These are phyloP conservation scores for Gilbertella persicaria DNA, from an alignment of 371 early-diverging fungal species.

Conservation along the genomic window DNA sequence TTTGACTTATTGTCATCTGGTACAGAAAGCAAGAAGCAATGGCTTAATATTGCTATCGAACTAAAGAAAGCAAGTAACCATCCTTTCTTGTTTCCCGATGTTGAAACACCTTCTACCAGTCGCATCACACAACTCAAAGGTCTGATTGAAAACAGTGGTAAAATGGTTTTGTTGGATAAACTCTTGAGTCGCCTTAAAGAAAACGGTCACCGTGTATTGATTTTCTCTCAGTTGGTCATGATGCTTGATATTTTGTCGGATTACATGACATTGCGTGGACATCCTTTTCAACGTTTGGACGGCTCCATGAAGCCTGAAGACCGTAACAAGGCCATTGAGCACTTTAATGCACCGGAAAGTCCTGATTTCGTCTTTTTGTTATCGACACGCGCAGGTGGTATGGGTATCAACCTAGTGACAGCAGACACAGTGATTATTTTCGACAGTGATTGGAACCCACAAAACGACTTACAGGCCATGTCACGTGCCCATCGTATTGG, in stretches of 20 bases:
- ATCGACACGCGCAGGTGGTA: constrained; percentile 98
- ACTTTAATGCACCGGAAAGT: constrained; percentile 96
- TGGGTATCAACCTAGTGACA: constrained; percentile 98
- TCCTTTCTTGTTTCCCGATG: constrained; percentile 95
- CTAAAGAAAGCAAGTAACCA: constrained; percentile 99
- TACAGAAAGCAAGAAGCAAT: constrained; percentile 82
- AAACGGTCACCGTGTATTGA: constrained; percentile 92
- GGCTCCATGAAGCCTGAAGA: constrained; percentile 92
- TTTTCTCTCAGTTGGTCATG: constrained; percentile 95
- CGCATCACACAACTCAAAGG: constrained; percentile 79
- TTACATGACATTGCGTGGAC: constrained; percentile 83
- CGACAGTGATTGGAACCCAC: constrained; percentile 99
- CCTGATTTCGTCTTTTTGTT: constrained; percentile 97
- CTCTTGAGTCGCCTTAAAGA: constrained; percentile 81
- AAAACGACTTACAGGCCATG: constrained; percentile 99
- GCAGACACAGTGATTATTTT: constrained; percentile 99
- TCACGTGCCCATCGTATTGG: constrained; percentile 99
- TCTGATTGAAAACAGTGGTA: constrained; percentile 88
- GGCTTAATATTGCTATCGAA: constrained; percentile 95
- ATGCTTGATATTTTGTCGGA: constrained; percentile 95
- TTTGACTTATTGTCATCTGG: constrained; percentile 87
- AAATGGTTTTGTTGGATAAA: constrained; percentile 95
- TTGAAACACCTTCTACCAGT: constrained; percentile 69
- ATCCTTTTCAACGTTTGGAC: constrained; percentile 95
- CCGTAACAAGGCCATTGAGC: constrained; percentile 96